Evolutionary conservation across 129 eudicot species (phyloP).

Genomic region (Pittosporum tobira): DNA sequence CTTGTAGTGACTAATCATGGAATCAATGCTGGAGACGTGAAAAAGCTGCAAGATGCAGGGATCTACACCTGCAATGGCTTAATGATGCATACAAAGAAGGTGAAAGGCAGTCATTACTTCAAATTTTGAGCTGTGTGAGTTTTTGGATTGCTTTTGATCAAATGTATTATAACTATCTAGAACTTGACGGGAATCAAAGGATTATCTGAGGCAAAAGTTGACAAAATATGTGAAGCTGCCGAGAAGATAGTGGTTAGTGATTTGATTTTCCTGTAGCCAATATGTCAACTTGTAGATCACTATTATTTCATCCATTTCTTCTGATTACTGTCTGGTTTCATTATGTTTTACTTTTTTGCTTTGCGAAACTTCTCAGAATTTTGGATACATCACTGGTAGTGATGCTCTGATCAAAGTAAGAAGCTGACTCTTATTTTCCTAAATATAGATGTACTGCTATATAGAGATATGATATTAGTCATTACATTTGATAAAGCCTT

Average conservation of each 20-base stretch:
- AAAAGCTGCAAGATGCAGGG: slow-evolving; percentile 98
- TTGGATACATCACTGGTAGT: slow-evolving; percentile 95
- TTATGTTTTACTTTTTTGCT: slow-evolving; percentile 1
- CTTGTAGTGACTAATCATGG: slow-evolving; percentile 79
- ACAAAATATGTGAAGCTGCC: slow-evolving; percentile 96
- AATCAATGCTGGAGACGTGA: slow-evolving; percentile 98
- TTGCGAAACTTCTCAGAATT: slow-evolving; percentile 40
- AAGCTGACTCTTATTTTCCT: slow-evolving; percentile 5
- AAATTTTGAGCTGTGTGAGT: neutral
- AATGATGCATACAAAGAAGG: slow-evolving; percentile 99
- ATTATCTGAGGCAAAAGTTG: slow-evolving; percentile 97
- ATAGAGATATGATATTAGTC: neutral
- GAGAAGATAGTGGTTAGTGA: slow-evolving; percentile 90
- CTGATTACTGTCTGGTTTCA: neutral
- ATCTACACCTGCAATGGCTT: slow-evolving; percentile 95
- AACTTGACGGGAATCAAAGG: slow-evolving; percentile 94
- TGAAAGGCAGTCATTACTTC: slow-evolving; percentile 4
- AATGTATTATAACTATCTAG: slow-evolving; percentile 22
- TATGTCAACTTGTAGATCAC: neutral
- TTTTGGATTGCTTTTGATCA: slow-evolving; percentile 3
- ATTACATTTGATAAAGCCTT: neutral
- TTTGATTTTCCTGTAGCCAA: slow-evolving; percentile 2
- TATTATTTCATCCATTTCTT: neutral
- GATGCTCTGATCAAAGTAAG: slow-evolving; percentile 80
- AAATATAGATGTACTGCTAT: neutral